A percentile compares a stretch with the other conserved stretches of the same genome.
Evolutionary conservation across 352 stramenopile species (phyloP).

Genomic region (Pythium myriotylum): DNA sequence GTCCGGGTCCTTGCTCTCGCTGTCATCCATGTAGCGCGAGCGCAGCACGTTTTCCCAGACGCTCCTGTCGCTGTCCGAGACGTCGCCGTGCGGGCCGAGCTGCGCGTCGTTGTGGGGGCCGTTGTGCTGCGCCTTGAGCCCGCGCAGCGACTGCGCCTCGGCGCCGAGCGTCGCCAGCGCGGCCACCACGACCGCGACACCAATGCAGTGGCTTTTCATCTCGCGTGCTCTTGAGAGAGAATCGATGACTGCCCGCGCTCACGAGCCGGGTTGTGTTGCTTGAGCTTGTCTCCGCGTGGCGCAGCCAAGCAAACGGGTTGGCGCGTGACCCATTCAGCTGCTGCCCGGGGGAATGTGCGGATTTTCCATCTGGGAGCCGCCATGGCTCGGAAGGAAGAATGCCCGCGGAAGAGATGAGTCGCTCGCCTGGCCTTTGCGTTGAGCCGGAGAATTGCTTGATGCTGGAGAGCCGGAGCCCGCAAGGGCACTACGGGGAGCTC

Average conservation of each 20-base stretch:
- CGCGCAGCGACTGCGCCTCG: not conserved
- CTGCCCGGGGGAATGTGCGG: constrained; percentile 11
- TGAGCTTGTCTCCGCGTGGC: not conserved
- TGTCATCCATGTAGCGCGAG: constrained; percentile 3
- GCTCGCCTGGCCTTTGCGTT: no score
- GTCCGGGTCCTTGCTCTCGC: constrained; percentile 2
- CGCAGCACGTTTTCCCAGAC: not conserved
- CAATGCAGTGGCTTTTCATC: constrained; percentile 6
- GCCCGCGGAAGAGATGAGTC: not conserved
- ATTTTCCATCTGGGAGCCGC: constrained; percentile 1
- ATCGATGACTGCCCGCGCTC: not conserved
- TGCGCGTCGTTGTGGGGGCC: not conserved
- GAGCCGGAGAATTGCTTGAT: no score
- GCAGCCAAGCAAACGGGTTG: not conserved
- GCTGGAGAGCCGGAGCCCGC: not conserved
- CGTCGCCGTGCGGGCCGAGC: not conserved
- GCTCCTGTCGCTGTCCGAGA: not conserved
- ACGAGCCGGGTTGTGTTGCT: not conserved
- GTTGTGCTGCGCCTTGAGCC: not conserved
- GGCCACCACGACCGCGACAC: constrained; percentile 1
- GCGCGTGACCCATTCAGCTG: constrained; percentile 1
- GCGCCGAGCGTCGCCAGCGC: constrained; percentile 1
- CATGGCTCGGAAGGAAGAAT: not conserved
- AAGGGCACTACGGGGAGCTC: no score
- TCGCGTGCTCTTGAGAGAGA: not conserved